Base-by-base conservation (phyloP, 192 early-diverging fungal genomes). In the Coemansia sp. region DNA sequence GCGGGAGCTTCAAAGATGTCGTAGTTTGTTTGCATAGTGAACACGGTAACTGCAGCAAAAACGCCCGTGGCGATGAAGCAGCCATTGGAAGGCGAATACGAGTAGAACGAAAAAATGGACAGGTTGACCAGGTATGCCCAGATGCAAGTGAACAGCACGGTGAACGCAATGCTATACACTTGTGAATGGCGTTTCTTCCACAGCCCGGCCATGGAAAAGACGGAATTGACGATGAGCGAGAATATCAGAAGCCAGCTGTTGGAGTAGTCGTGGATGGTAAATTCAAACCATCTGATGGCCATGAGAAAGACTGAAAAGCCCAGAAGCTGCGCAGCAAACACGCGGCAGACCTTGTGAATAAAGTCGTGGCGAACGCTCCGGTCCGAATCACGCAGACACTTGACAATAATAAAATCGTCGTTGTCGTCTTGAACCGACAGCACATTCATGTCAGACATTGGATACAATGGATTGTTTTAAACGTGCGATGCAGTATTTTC, bases 161-260 rank as follows among this genome's bases (percentile, higher is more conserved):
- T 45, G 15, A 45, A 45, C 1, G 23, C 42, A 15, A 26, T 27
- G 42, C 42, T 45, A 26, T 0, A 26, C 25, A 45, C 42, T 22
- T 29, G 26, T 14, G 42, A 45, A 22, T 45, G 13, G 26, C 42
- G 42, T 26, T 45, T 45, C 26, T 45, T 45, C 42, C 42, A 45
- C 26, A 45, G 14, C 3, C 42, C 42, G 23, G 27, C 7, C 42
- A 45, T 17, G n/a, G 42, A 45, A 8, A 45, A 45, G 0, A 45
- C 27, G 1, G 42, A 45, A 26, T 45, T 45, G 42, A 45, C n/a
- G 13, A 45, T 45, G n/a, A 45, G 42, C 1, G 42, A 45, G 14
- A 45, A 45, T 22, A 45, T 45, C 23, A 45, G 23, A 13, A 45
- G 42, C 42, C 42, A 45, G 42, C 42, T 45, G 26, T 45, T 45